Evolutionary conservation across 2,329 filamentous ascomycete species (phyloP).

Genomic region (Fusarium mexicanum): DNA sequence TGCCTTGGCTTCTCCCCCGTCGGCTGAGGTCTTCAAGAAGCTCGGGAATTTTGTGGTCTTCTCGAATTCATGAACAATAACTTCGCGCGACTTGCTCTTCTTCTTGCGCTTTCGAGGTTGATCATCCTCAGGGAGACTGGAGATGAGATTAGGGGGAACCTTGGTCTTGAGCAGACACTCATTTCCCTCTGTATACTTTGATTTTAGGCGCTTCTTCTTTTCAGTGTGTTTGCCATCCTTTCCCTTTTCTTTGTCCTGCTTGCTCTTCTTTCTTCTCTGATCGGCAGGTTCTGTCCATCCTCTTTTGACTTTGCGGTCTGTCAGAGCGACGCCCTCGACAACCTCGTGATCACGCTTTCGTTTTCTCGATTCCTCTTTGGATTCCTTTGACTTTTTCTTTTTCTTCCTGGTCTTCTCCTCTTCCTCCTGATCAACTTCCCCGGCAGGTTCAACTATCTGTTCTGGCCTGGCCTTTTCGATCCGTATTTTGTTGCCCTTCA

Average conservation of each 20-base stretch:
- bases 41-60: slow-evolving; percentile 84
- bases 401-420: slow-evolving; percentile 47
- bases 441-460: slow-evolving; percentile 48
- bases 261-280: slow-evolving; percentile 58
- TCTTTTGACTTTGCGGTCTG: slow-evolving; percentile 82
- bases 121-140: slow-evolving; percentile 54
- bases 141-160: slow-evolving; percentile 63
- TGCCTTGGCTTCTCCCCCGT: slow-evolving; percentile 46
- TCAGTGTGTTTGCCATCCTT: slow-evolving; percentile 63
- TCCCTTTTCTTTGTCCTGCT: slow-evolving; percentile 56
- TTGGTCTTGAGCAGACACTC: slow-evolving; percentile 89
- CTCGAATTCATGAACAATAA: slow-evolving; percentile 88
- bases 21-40: slow-evolving; percentile 71
- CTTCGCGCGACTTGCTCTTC: slow-evolving; percentile 60
- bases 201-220: slow-evolving; percentile 69
- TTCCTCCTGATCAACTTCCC: slow-evolving; percentile 46
- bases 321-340: slow-evolving; percentile 74
- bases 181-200: slow-evolving; percentile 81
- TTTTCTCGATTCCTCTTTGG: slow-evolving; percentile 55
- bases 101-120: slow-evolving; percentile 68
- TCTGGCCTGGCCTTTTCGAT: slow-evolving; percentile 81
- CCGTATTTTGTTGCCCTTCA: slow-evolving; percentile 86
- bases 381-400: slow-evolving; percentile 48
- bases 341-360: slow-evolving; percentile 62
- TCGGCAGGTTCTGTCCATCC: slow-evolving; percentile 82